A percentile compares a stretch with the other conserved stretches of the same genome.
phyloP scores from a whole-genome alignment of 2,329 filamentous ascomycete genomes.

The Xenosphaeropsis pyriputrescens region DNA sequence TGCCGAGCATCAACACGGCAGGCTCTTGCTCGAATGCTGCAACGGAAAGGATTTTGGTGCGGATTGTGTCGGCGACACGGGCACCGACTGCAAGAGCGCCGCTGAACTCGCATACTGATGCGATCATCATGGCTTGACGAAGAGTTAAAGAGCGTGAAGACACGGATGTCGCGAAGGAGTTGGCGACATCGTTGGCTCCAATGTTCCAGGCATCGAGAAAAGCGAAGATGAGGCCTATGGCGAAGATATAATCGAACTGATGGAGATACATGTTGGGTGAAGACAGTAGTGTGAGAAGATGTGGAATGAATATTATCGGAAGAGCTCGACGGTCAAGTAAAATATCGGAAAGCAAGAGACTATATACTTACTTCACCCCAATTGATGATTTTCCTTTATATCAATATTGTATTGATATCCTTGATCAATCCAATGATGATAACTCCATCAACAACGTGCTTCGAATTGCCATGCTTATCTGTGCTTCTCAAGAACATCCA shows the following conservation, averaged over 20 bases:
- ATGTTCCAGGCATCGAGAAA: slow-evolving; percentile 55
- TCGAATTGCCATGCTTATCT: too few relatives aligned
- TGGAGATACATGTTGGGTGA: slow-evolving; percentile 19
- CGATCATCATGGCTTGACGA: slow-evolving; percentile 27
- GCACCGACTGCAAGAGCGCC: slow-evolving; percentile 45
- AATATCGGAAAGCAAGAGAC: too few relatives aligned
- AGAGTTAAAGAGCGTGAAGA: slow-evolving; percentile 52
- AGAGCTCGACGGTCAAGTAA: too few relatives aligned
- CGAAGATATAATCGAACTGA: slow-evolving; percentile 49
- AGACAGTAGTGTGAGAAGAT: too few relatives aligned
- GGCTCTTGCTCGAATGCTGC: slow-evolving; percentile 30
- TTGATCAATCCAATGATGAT: too few relatives aligned
- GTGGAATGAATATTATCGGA: too few relatives aligned
- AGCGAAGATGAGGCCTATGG: slow-evolving; percentile 48
- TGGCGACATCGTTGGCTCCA: slow-evolving; percentile 51
- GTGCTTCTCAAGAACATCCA: too few relatives aligned
- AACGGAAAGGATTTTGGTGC: slow-evolving; percentile 40
- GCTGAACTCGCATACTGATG: slow-evolving; percentile 45
- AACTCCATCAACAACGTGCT: too few relatives aligned
- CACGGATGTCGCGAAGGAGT: slow-evolving; percentile 62
- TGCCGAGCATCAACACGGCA: slow-evolving; percentile 39
- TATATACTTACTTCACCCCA: too few relatives aligned
- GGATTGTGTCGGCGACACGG: slow-evolving; percentile 45
- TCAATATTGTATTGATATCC: too few relatives aligned
- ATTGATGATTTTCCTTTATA: too few relatives aligned